Conservation (phyloP, 768 basidiomycete genomes). For the Pholiota microspora region DNA sequence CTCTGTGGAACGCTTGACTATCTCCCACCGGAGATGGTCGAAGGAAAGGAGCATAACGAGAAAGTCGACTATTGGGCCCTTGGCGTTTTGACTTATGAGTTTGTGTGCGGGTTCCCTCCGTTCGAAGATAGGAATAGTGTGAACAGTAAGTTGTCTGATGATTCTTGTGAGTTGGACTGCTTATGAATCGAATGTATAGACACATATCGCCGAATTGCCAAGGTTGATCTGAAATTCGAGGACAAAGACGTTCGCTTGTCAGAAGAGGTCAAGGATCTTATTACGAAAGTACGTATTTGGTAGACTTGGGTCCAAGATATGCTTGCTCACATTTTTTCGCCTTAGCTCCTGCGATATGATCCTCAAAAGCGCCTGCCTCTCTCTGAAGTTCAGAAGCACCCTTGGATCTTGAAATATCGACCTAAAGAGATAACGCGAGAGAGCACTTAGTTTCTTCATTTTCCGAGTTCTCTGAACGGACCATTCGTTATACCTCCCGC, state of each 20-base stretch:
- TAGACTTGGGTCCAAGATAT: too few species aligned
- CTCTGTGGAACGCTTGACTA: slow-evolving; percentile 97
- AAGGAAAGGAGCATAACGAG: slow-evolving; percentile 84
- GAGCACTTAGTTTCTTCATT: slow-evolving; percentile 10
- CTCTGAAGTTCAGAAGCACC: slow-evolving; percentile 72
- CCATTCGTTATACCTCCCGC: background rate
- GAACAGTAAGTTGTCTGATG: slow-evolving; percentile 51
- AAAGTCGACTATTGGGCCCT: slow-evolving; percentile 96
- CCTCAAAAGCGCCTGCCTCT: slow-evolving; percentile 77
- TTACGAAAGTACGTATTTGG: slow-evolving; percentile 59
- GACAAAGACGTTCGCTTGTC: slow-evolving; percentile 48
- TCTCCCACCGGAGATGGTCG: slow-evolving; percentile 98
- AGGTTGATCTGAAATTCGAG: slow-evolving; percentile 71
- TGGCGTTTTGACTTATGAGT: slow-evolving; percentile 96
- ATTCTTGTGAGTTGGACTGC: background rate
- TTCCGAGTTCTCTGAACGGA: background rate
- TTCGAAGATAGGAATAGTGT: slow-evolving; percentile 86
- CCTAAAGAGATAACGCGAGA: slow-evolving; percentile 39
- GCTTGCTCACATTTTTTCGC: background rate
- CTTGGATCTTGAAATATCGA: slow-evolving; percentile 79
- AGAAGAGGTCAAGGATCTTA: slow-evolving; percentile 64
- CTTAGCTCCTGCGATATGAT: slow-evolving; percentile 80
- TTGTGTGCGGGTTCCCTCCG: slow-evolving; percentile 72
- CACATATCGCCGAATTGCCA: slow-evolving; percentile 87
- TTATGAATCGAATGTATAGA: slow-evolving; percentile 39